Conservation (phyloP, 108 stramenopile species). For the Mediolabrus comicus region DNA sequence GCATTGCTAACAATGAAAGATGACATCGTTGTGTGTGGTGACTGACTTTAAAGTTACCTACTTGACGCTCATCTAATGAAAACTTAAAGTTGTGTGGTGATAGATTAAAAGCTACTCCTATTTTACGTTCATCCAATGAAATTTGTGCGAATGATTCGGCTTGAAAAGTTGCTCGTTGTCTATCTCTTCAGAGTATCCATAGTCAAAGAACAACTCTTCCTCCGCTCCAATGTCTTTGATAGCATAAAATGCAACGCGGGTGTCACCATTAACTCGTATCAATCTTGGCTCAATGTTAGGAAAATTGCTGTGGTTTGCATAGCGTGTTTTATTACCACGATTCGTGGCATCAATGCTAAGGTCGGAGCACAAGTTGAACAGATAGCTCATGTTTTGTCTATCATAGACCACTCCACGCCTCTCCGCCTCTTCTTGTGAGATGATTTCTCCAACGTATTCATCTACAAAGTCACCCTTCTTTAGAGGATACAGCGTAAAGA, state of each 20-base stretch:
- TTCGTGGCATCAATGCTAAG: constrained; percentile 73
- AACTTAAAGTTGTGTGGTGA: no score
- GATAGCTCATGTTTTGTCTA: constrained; percentile 63
- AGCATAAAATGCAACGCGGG: constrained; percentile 83
- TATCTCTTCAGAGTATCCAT: constrained; percentile 50
- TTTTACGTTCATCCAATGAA: constrained; percentile 51
- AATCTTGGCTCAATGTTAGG: constrained; percentile 71
- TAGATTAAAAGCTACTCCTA: neutral
- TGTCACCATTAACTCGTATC: constrained; percentile 72
- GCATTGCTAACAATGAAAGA: no score
- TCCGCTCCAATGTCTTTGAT: constrained; percentile 68
- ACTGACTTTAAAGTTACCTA: no score
- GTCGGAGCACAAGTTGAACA: constrained; percentile 82
- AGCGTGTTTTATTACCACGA: constrained; percentile 83
- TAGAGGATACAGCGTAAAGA: constrained; percentile 64
- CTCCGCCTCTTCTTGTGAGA: constrained; percentile 83
- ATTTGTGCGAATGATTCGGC: constrained; percentile 39
- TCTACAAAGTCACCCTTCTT: constrained; percentile 79
- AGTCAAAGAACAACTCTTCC: constrained; percentile 67
- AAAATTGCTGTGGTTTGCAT: constrained; percentile 73
- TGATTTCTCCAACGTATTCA: constrained; percentile 87
- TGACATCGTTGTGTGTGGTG: no score
- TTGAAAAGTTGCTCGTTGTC: constrained; percentile 60
- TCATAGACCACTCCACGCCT: constrained; percentile 81
- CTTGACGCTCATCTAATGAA: no score